These are phyloP conservation scores for Acorus gramineus DNA, from an alignment of 106 monocot genomes.

Conservation along the genomic window DNA sequence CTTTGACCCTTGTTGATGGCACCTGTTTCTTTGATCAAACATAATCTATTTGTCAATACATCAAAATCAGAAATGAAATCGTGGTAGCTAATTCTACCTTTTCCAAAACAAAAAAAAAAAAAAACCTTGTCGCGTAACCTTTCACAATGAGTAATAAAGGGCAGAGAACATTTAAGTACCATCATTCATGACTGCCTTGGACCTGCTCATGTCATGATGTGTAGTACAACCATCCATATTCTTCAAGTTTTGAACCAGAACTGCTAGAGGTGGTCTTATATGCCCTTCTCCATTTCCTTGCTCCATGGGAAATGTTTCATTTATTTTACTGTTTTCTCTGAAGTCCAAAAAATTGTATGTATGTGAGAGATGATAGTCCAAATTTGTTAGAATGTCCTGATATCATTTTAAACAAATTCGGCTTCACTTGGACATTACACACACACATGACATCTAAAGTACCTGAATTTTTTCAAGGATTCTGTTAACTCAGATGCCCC, in stretches of 20 bases:
- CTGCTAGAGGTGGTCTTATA: conserved; percentile 39
- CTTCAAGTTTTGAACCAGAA: conserved; percentile 32
- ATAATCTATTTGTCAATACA: too few species aligned
- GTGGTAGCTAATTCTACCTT: too few species aligned
- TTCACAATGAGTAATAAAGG: not conserved
- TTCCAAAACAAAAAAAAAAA: too few species aligned
- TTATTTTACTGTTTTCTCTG: conserved; percentile 10
- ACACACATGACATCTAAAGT: not conserved
- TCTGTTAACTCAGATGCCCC: conserved; percentile 14
- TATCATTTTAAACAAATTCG: not conserved
- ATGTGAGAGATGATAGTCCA: not conserved
- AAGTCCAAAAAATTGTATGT: conserved; percentile 23
- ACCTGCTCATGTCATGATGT: not conserved
- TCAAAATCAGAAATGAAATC: too few species aligned
- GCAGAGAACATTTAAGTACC: conserved; percentile 12
- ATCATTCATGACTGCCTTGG: conserved; percentile 3
- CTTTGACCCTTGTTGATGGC: conserved; percentile 17
- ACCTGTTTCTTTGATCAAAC: conserved; percentile 6
- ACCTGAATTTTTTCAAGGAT: conserved; percentile 53
- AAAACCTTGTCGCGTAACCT: too few species aligned
- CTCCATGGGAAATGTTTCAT: conserved; percentile 7
- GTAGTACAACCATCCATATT: conserved; percentile 1
- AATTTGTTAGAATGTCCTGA: not conserved
- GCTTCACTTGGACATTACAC: not conserved
- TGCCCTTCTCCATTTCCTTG: not conserved